Percentiles rank a stretch among this genome's conserved stretches.
These are phyloP conservation scores for Phyllosticta citriasiana DNA, from an alignment of 2,329 filamentous ascomycete species.

Conservation along the genomic window DNA sequence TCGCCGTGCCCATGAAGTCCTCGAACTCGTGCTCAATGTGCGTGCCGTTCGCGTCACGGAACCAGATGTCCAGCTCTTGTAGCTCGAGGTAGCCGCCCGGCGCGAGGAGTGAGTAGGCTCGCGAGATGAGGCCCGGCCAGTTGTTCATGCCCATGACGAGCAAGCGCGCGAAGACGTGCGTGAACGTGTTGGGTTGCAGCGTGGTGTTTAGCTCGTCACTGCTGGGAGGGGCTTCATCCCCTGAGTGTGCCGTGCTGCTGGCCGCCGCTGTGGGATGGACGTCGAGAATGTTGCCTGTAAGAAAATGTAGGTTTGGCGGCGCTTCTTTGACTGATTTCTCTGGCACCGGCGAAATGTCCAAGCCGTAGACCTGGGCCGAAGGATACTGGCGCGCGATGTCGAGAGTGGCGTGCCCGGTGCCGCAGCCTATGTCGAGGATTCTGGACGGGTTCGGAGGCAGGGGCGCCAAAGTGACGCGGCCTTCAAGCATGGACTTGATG, in stretches of 20 bases:
- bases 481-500: slow-evolving; percentile 12
- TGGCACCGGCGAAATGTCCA: slow-evolving; percentile 20
- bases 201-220: not conserved
- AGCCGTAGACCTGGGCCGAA: slow-evolving; percentile 11
- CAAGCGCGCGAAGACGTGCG: slow-evolving; percentile 45
- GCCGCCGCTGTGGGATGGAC: not conserved
- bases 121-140: slow-evolving; percentile 37
- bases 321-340: slow-evolving; percentile 1
- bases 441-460: slow-evolving; percentile 6
- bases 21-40: slow-evolving; percentile 12
- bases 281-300: slow-evolving; percentile 13
- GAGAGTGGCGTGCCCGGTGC: slow-evolving; percentile 14
- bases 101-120: slow-evolving; percentile 28
- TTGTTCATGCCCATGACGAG: slow-evolving; percentile 43
- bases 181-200: slow-evolving; percentile 37
- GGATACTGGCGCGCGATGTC: slow-evolving; percentile 12
- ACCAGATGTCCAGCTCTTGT: slow-evolving; percentile 28
- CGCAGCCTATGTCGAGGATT: slow-evolving; percentile 16
- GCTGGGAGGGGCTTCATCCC: not conserved
- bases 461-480: slow-evolving; percentile 13
- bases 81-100: slow-evolving; percentile 44
- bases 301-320: slow-evolving; percentile 12
- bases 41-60: slow-evolving; percentile 2
- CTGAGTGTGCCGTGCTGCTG: too few relatives aligned
- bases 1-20: slow-evolving; percentile 2